Evolutionary conservation across 2,329 filamentous ascomycete genomes (phyloP).

Genomic region (Trichoderma polysporum): DNA sequence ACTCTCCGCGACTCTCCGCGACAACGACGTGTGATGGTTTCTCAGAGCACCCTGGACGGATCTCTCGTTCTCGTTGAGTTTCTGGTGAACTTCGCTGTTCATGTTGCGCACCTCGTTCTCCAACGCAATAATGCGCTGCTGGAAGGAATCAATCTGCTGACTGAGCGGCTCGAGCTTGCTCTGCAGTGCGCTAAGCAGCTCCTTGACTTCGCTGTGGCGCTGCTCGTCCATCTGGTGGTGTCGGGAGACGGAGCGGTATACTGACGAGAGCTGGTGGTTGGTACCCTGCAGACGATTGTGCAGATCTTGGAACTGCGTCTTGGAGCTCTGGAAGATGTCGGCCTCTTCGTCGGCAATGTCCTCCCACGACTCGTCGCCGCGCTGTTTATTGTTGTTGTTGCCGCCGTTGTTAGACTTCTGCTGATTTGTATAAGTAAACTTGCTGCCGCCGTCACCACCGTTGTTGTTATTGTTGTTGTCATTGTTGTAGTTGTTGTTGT

Average conservation of each 20-base stretch:
- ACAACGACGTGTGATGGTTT: slow-evolving; percentile 50
- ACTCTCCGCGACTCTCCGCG: slow-evolving; percentile 48
- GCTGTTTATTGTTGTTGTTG: slow-evolving; percentile 44
- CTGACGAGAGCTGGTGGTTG: slow-evolving; percentile 64
- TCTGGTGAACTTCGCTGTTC: slow-evolving; percentile 53
- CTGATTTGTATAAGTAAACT: slow-evolving; percentile 29
- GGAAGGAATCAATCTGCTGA: slow-evolving; percentile 43
- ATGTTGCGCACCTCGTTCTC: slow-evolving; percentile 60
- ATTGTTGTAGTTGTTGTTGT: slow-evolving; percentile 48
- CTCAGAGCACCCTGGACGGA: slow-evolving; percentile 52
- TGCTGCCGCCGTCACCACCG: slow-evolving; percentile 37
- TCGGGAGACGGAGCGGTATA: slow-evolving; percentile 57
- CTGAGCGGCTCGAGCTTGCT: slow-evolving; percentile 47
- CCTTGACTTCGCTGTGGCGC: slow-evolving; percentile 55
- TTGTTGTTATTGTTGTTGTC: slow-evolving; percentile 31
- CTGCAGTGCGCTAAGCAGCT: slow-evolving; percentile 49
- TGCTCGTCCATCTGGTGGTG: slow-evolving; percentile 53
- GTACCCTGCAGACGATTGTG: slow-evolving; percentile 78
- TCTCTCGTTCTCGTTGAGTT: slow-evolving; percentile 51
- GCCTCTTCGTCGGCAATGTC: slow-evolving; percentile 49
- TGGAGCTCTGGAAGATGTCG: slow-evolving; percentile 49
- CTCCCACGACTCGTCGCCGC: slow-evolving; percentile 36
- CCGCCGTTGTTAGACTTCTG: slow-evolving; percentile 25
- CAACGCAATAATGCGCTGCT: slow-evolving; percentile 50
- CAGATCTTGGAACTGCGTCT: slow-evolving; percentile 75